Base-by-base conservation (phyloP, 1,284 basidiomycete species). In the Hymenochaete sp. region DNA sequence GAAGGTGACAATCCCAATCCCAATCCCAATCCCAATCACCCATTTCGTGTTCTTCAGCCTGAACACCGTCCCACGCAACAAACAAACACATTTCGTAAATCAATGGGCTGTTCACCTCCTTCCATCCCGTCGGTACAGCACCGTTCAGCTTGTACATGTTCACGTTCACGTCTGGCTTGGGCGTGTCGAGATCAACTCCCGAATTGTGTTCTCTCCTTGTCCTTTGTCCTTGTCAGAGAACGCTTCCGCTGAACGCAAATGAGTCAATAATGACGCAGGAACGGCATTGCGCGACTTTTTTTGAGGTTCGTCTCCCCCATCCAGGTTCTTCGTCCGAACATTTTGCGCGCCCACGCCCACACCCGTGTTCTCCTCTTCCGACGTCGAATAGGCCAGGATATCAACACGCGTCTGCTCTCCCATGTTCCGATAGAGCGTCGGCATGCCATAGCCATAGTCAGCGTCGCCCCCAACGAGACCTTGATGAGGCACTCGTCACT, bases 271-370 rank as follows among this genome's bases (percentile, higher is more conserved):
- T n/a, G n/a, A n/a, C 22, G 79, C 75, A 1, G 83, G 71, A 1
- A 87, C 79, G 2, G 88, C 93, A 55, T 85, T 82, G 8, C 95
- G 79, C 0, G 87, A 92, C 67, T n/a, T n/a, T n/a, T n/a, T n/a
- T 99, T 99, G 63, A 99, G 79, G 61, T 98, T 99, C 40, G 95
- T 99, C 70, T 99, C n/a, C 96, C 33, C 96, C 96, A 58, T 99
- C 96, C 38, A 99, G 72, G 59, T 97, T 98, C 75, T 98, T 98
- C 31, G 96, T 98, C 72, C 98, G 96, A 51, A 98, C 82, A n/a
- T n/a, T n/a, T n/a, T n/a, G n/a, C n/a, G n/a, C n/a, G n/a, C n/a
- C n/a, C n/a, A n/a, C n/a, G n/a, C n/a, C n/a, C 62, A 86, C 98
- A 38, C 91, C 91, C 9, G 95, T 86, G 61, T 98, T 92, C 62